These are phyloP conservation scores for Penicillium sp. DNA, from an alignment of 2,329 filamentous ascomycete genomes.

Conservation along the genomic window DNA sequence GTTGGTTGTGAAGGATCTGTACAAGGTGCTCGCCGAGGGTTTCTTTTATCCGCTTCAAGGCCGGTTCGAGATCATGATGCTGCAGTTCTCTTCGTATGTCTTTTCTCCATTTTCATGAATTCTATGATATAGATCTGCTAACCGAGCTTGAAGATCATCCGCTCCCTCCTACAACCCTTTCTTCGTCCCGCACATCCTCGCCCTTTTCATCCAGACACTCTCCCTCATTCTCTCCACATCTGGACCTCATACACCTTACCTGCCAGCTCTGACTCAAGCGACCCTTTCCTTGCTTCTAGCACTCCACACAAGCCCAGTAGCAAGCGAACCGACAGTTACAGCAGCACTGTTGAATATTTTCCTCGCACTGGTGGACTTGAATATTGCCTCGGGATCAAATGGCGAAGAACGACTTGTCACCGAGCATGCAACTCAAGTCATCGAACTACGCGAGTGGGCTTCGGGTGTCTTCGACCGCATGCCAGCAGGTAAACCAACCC, in stretches of 20 bases:
- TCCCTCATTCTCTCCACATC: slow-evolving; percentile 78
- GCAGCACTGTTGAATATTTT: slow-evolving; percentile 76
- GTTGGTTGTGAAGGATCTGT: slow-evolving; percentile 72
- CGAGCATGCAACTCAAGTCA: slow-evolving; percentile 69
- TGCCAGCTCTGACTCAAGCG: slow-evolving; percentile 79
- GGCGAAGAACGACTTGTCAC: slow-evolving; percentile 70
- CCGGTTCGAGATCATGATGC: slow-evolving; percentile 67
- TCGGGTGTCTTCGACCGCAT: slow-evolving; percentile 67
- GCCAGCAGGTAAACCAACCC: slow-evolving; percentile 60
- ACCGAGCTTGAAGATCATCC: slow-evolving; percentile 30
- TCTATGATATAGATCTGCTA: neutral
- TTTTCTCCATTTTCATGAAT: no score
- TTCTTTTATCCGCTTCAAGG: slow-evolving; percentile 88
- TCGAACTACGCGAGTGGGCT: slow-evolving; percentile 88
- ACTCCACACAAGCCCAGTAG: slow-evolving; percentile 54
- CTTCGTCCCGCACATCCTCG: slow-evolving; percentile 71
- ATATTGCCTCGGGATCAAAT: slow-evolving; percentile 49
- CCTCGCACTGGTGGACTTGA: slow-evolving; percentile 77
- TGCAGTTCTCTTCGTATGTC: slow-evolving; percentile 52
- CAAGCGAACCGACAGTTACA: slow-evolving; percentile 64
- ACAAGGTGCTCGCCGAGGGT: slow-evolving; percentile 67
- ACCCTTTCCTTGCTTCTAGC: slow-evolving; percentile 79
- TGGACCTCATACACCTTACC: slow-evolving; percentile 71
- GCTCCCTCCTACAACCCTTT: slow-evolving; percentile 56
- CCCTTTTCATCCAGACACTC: slow-evolving; percentile 81